These are phyloP conservation scores for Fusarium duplospermum DNA, from an alignment of 2,329 filamentous ascomycete genomes.

Conservation along the genomic window DNA sequence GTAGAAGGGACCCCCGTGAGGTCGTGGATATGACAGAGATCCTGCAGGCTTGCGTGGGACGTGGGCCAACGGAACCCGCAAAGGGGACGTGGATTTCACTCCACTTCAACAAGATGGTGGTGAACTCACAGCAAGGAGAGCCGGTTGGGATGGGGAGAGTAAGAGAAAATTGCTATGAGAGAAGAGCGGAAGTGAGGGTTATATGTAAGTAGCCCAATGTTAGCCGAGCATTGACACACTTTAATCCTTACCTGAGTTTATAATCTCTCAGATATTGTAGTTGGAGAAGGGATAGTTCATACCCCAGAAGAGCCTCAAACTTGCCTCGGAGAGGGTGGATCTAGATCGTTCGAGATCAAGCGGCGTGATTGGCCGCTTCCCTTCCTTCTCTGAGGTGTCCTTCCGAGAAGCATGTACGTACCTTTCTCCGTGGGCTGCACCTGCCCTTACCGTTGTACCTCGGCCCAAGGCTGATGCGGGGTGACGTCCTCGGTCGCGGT, in stretches of 20 bases:
- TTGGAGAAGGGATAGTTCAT: not conserved
- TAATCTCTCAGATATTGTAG: not conserved
- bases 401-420: not conserved
- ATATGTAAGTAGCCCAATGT: not conserved
- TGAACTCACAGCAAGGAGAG: not conserved
- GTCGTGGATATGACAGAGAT: not conserved
- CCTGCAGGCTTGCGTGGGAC: not conserved
- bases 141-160: not conserved
- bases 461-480: slow-evolving; percentile 44
- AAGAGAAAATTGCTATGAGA: not conserved
- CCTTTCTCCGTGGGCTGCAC: not conserved
- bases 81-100: slow-evolving; percentile 7
- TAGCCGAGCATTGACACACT: not conserved
- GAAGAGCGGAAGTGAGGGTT: not conserved
- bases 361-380: slow-evolving; percentile 9
- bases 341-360: not conserved
- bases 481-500: slow-evolving; percentile 37
- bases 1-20: not conserved
- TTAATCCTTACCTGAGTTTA: not conserved
- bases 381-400: not conserved
- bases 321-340: slow-evolving; percentile 33
- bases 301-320: slow-evolving; percentile 31
- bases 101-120: slow-evolving; percentile 32
- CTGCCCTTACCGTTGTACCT: slow-evolving; percentile 34
- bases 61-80: not conserved